Base-by-base conservation (phyloP, 2,329 filamentous ascomycete species). In the Fusarium ramigenum region DNA sequence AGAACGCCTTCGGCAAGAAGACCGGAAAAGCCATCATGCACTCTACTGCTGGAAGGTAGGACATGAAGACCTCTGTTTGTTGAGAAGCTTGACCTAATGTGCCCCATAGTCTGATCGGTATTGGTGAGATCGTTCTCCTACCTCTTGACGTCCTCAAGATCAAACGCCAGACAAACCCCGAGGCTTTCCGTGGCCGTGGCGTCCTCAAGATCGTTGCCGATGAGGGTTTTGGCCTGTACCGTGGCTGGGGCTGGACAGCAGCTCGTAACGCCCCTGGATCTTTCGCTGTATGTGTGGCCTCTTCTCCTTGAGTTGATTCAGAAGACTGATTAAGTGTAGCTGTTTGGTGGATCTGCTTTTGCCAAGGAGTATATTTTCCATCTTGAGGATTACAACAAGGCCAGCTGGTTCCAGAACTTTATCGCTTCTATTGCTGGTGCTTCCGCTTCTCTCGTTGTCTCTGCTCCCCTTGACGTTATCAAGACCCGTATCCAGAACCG, bases 11-110 rank as follows among this genome's bases (percentile, higher is more conserved):
- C 80, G 96, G 96, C 81, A 95, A 95, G 86, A 97, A 97, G 84
- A 98, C 94, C 42, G 96, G 96, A 83, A 98, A 99, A 88, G 96
- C 96, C 19, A 95, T 99, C 79, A 93, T 99, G 93, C 94, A 97
- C 85, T 97, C 96, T 28, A 97, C 94, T 58, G 96, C 96, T 72
- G 96, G 96, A 87, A 94, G 92, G 92, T 94, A 82, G 79, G 84
- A 72, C 60, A 36, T 54, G 25, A 49, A 49, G 5, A 10, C 19
- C 14, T 19, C 30, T 37, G 9, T 40, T 37, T 14, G 30, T 39
- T 21, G 28, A 43, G 19, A 30, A 60, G 49, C 8, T 15, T 30
- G 21, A 28, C 46, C 76, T 80, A 46, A 80, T 63, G 34, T n/a
- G 52, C 21, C 66, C 30, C 72, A 21, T 49, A 96, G 93, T 85